Evolutionary conservation across 192 early-diverging fungal species (phyloP), one percentile per base, ranked within the genome.

Genomic region (Obelidium mucronatum): DNA sequence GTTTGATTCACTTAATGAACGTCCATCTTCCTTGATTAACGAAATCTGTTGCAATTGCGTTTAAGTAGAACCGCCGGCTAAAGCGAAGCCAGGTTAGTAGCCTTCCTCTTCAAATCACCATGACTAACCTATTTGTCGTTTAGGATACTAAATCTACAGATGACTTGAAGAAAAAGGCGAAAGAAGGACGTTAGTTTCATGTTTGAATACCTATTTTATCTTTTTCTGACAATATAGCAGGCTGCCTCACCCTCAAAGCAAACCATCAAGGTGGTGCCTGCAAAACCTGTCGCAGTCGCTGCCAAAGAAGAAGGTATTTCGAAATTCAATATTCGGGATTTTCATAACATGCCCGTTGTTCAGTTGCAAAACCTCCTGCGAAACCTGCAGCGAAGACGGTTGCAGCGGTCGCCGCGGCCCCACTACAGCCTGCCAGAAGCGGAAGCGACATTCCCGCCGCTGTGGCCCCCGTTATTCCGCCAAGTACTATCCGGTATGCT

Each of bases 291-390:
- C 42, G 59, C 63, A 40, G n/a, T n/a, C n/a, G 30, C 75, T 54
- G 3, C 53, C 11, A 86, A 83, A 75, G 86, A 87, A 36, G 67
- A 82, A 58, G 83, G 85, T n/a, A 44, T 37, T 13, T 52, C 28
- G 40, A 69, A 52, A 24, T 1, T 52, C 31, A 51, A 33, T 31
- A n/a, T 39, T 73, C 59, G 30, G 19, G 5, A 8, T 26, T 31
- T 31, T 31, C 0, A 58, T 24, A 58, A 24, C 11, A 1, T 31
- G 13, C 2, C 26, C 59, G 55, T 31, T 28, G n/a, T 28, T 60
- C 33, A 3, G 15, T 26, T 8, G n/a, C n/a, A 56, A 36, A 30
- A 63, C 22, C 72, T 24, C 66, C 44, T 33, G 58, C 40, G 17
- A 63, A 62, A 63, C 11, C 58, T 48, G 56, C 11, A 34, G 35